phyloP scores from a whole-genome alignment of 345 rosid species.

The Salix viminalis region DNA sequence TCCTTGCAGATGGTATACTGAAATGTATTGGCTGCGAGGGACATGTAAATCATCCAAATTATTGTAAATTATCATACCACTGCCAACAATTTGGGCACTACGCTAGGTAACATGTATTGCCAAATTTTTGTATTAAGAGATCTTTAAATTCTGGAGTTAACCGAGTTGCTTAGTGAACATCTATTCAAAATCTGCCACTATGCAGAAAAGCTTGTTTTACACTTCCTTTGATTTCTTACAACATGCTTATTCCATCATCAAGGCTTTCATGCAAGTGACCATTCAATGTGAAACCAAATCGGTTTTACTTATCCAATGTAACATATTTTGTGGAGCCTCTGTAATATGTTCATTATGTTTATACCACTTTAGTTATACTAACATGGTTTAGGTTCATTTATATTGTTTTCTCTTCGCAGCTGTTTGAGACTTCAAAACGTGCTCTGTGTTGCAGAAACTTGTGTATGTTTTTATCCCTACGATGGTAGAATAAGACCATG shows the following conservation, averaged over 20 bases:
- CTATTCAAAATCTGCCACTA: neutral
- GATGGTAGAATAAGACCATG: neutral
- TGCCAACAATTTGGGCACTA: constrained; percentile 55
- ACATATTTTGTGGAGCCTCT: neutral
- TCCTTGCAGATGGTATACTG: constrained; percentile 47
- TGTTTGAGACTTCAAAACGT: constrained; percentile 77
- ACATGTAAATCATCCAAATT: constrained; percentile 22
- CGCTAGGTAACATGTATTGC: constrained; percentile 39
- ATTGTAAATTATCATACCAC: constrained; percentile 56
- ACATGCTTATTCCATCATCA: neutral
- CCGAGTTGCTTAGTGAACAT: neutral
- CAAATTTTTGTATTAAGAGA: constrained; percentile 1
- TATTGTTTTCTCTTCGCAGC: constrained; percentile 42
- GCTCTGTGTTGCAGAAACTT: constrained; percentile 60
- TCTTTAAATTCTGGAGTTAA: constrained; percentile 1
- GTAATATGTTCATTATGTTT: neutral
- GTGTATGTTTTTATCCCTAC: constrained; percentile 46
- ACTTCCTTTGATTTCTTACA: neutral
- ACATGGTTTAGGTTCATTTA: neutral
- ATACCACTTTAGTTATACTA: neutral
- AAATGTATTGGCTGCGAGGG: constrained; percentile 49
- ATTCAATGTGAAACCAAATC: neutral
- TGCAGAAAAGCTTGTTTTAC: neutral
- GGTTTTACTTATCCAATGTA: neutral
- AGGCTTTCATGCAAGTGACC: constrained; percentile 1